These are phyloP conservation scores for Phlyctochytrium planicorne DNA, from an alignment of 192 early-diverging fungal species.

Conservation along the genomic window DNA sequence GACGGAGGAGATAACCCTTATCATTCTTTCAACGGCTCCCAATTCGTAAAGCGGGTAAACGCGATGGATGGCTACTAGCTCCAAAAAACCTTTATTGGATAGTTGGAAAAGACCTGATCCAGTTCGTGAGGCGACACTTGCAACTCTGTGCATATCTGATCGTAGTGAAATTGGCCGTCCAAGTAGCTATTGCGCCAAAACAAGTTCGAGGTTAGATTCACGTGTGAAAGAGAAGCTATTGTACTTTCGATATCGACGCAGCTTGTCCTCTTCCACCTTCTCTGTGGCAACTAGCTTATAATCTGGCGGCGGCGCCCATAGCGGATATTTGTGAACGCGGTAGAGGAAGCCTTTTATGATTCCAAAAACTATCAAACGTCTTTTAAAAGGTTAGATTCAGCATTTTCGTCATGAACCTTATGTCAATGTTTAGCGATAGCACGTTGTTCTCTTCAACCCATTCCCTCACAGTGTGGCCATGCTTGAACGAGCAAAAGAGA, in stretches of 20 bases:
- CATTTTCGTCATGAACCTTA: constrained; percentile 51
- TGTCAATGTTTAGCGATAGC: constrained; percentile 67
- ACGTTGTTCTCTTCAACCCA: constrained; percentile 83
- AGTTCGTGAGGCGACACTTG: constrained; percentile 6
- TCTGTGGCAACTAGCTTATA: background rate
- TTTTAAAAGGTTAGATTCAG: constrained; percentile 22
- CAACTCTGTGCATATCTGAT: constrained; percentile 30
- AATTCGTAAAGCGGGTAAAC: no score
- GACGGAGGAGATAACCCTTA: background rate
- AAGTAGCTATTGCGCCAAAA: background rate
- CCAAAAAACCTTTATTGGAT: background rate
- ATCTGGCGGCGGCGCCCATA: constrained; percentile 21
- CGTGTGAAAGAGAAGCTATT: background rate
- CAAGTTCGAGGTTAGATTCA: background rate
- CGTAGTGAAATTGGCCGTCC: background rate
- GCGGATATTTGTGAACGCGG: constrained; percentile 90
- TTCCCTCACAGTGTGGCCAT: constrained; percentile 74
- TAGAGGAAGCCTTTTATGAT: constrained; percentile 79
- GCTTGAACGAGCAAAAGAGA: constrained; percentile 78
- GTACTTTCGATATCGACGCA: background rate
- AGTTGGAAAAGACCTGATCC: constrained; percentile 15
- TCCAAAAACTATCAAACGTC: constrained; percentile 90
- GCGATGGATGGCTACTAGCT: no score
- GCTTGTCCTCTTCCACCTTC: background rate
- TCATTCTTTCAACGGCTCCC: no score